Evolutionary conservation across 495 filamentous ascomycete genomes (phyloP), one percentile per base, ranked within the genome.

Genomic region (Jackrogersella minutella): DNA sequence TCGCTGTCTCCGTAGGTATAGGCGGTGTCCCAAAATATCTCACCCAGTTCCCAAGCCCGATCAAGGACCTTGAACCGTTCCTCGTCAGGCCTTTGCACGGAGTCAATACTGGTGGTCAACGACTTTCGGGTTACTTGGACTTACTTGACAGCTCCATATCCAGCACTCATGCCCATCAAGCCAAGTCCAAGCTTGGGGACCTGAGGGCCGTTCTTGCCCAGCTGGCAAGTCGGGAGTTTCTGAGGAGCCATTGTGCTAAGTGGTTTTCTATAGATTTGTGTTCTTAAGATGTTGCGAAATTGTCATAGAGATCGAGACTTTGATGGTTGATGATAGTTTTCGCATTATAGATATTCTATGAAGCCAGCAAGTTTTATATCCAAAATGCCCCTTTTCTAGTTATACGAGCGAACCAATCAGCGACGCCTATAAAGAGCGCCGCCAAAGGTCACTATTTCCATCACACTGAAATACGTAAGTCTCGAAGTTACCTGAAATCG

Each of bases 131-230:
- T 16, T 21, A 14, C 16, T 1, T 43, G 19, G 6, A 22, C 69
- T 44, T 59, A 77, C 24, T 57, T 69, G 0, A 75, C 65, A 6
- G 63, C 54, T 5, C 85, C 84, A 36, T 88, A 87, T 14, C 73
- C 78, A 3, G 75, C 72, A 39, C 78, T 77, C 41, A 87, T 19
- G 2, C 83, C 82, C 85, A 88, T 86, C 31, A 82, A 62, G 4
- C 84, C 82, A 51, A 82, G 83, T 43, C 87, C 87, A 2, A 88
- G 64, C 34, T 80, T 77, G 7, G 86, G 74, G 21, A 89, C 81
- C 9, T 74, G 58, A 28, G 84, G 84, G 5, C 86, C 87, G 68
- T 84, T 74, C 46, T 75, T 80, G 58, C 86, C 86, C 13, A 88
- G 72, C 28, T 72, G 70, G 39, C 82, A 58, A 37, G 77, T 84